phyloP scores from a whole-genome alignment of 805 yeast species.

The Hanseniaspora meyeri region DNA sequence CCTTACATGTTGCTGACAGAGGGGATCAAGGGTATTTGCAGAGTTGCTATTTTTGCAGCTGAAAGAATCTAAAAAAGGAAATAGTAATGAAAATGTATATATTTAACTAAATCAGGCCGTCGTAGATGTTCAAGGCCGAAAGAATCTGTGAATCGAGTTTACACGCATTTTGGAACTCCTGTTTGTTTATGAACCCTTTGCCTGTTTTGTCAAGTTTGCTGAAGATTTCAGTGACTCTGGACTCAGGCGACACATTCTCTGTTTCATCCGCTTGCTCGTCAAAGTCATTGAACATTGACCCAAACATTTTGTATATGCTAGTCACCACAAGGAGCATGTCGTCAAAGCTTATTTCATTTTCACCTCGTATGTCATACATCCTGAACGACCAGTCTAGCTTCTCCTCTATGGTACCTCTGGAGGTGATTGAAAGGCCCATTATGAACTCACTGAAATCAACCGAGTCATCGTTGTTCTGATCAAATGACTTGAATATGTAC shows the following conservation, averaged over 20 bases:
- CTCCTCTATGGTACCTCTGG: conserved; percentile 75
- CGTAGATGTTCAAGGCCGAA: conserved; percentile 65
- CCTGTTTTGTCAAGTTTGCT: conserved; percentile 55
- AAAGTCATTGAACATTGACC: conserved; percentile 55
- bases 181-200: conserved; percentile 58
- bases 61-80: conserved; percentile 47
- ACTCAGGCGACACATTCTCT: conserved; percentile 54
- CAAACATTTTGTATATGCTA: conserved; percentile 90
- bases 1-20: conserved; percentile 87
- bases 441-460: conserved; percentile 91
- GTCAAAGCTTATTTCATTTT: conserved; percentile 60
- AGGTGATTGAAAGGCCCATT: conserved; percentile 70
- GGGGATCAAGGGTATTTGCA: conserved; percentile 68
- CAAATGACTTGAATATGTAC: conserved; percentile 80
- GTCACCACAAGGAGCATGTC: conserved; percentile 71
- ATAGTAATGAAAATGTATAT: background rate
- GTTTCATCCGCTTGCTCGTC: background rate
- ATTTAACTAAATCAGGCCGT: conserved; percentile 50
- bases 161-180: conserved; percentile 73
- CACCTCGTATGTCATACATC: conserved; percentile 69
- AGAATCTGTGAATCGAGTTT: conserved; percentile 67
- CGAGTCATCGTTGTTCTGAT: conserved; percentile 62
- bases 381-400: conserved; percentile 83
- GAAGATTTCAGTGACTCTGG: conserved; percentile 73
- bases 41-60: conserved; percentile 83